A percentile compares a stretch with the other conserved stretches of the same genome.
These are phyloP conservation scores for Nepenthes gracilis DNA, from an alignment of 148 eudicot species.

Conservation along the genomic window DNA sequence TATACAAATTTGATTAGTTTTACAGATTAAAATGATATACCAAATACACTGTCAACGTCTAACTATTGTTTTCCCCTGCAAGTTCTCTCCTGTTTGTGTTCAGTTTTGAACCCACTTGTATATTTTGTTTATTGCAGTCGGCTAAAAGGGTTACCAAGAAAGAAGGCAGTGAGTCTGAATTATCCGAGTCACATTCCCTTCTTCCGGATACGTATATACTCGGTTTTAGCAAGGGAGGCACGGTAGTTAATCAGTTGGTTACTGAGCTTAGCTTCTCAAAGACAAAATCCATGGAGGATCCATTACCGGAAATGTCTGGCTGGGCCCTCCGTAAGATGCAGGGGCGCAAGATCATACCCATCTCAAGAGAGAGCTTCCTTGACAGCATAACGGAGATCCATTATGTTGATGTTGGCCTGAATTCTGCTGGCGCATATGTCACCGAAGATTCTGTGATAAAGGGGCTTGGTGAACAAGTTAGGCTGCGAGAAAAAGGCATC, in stretches of 20 bases:
- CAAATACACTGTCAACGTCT: no score
- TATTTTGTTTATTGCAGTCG: slow-evolving; percentile 14
- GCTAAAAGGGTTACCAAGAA: slow-evolving; percentile 23
- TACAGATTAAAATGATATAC: no score
- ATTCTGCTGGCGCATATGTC: slow-evolving; percentile 74
- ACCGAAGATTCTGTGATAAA: slow-evolving; percentile 35
- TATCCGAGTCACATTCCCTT: slow-evolving; percentile 14
- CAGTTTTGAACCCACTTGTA: no score
- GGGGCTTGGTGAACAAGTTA: slow-evolving; percentile 27
- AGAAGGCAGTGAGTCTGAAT: slow-evolving; percentile 19
- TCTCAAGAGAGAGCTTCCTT: slow-evolving; percentile 47
- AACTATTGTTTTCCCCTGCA: no score
- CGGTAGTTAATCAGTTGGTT: slow-evolving; percentile 66
- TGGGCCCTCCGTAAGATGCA: not conserved
- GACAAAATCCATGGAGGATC: slow-evolving; percentile 6
- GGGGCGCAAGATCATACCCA: slow-evolving; percentile 34
- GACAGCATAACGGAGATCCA: slow-evolving; percentile 72
- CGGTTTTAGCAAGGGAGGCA: slow-evolving; percentile 92
- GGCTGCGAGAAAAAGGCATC: slow-evolving; percentile 16
- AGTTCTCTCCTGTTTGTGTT: no score
- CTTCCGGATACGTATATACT: slow-evolving; percentile 48
- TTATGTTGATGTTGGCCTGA: slow-evolving; percentile 84
- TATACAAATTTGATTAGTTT: no score
- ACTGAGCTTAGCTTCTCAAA: slow-evolving; percentile 46
- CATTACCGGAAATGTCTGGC: not conserved